phyloP scores from a whole-genome alignment of 2,329 filamentous ascomycete species.

The Monosporascus cannonballus region DNA sequence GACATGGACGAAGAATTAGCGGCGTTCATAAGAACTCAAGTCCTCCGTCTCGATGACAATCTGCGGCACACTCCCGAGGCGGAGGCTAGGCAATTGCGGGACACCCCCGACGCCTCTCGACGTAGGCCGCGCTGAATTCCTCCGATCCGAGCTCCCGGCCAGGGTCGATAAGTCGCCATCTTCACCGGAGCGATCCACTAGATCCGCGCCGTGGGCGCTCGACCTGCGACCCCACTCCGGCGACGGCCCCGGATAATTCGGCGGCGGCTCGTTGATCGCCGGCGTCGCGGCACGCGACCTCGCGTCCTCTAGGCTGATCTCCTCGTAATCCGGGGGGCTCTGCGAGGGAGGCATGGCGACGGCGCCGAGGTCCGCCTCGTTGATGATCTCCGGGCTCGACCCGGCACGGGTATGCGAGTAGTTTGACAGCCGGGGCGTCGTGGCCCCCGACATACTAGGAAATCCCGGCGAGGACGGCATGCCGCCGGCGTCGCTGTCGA shows the following conservation, averaged over 20 bases:
- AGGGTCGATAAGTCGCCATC: slow-evolving; percentile 17
- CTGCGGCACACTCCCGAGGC: slow-evolving; percentile 43
- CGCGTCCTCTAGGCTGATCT: slow-evolving; percentile 37
- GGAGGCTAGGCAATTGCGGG: slow-evolving; percentile 48
- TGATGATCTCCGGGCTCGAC: slow-evolving; percentile 45
- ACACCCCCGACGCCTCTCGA: slow-evolving; percentile 32
- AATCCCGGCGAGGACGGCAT: slow-evolving; percentile 31
- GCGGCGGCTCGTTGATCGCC: slow-evolving; percentile 39
- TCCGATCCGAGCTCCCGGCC: slow-evolving; percentile 6
- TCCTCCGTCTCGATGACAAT: slow-evolving; percentile 54
- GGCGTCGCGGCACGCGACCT: slow-evolving; percentile 34
- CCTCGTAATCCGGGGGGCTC: slow-evolving; percentile 48
- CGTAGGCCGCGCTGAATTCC: slow-evolving; percentile 7
- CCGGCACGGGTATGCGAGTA: slow-evolving; percentile 33
- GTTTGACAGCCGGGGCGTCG: slow-evolving; percentile 31
- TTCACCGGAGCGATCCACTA: slow-evolving; percentile 13
- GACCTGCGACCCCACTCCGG: slow-evolving; percentile 25
- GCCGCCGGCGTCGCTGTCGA: slow-evolving; percentile 37
- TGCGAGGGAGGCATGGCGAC: slow-evolving; percentile 34
- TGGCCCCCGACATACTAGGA: slow-evolving; percentile 33
- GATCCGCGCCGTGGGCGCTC: slow-evolving; percentile 26
- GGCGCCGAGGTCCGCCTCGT: slow-evolving; percentile 44
- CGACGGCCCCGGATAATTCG: slow-evolving; percentile 40
- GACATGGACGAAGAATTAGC: not conserved
- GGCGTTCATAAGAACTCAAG: slow-evolving; percentile 22